Conservation (phyloP, 2,329 filamentous ascomycete species). For the Fusarium ramigenum region DNA sequence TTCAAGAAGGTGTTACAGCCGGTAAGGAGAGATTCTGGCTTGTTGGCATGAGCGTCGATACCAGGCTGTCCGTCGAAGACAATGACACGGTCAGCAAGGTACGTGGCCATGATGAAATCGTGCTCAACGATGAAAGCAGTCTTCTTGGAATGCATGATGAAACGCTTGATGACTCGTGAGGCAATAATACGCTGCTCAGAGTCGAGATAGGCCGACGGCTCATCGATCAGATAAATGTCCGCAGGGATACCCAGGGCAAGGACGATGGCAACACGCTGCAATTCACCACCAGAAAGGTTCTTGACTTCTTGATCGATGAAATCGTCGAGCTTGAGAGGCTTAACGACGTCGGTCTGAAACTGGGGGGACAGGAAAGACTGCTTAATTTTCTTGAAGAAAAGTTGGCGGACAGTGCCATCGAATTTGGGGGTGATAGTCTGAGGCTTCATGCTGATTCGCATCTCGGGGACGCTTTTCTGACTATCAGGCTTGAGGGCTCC, state of each 20-base stretch:
- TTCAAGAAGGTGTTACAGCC: constrained; percentile 97
- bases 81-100: constrained; percentile 90
- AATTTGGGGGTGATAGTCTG: constrained; percentile 99
- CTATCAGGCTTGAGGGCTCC: constrained; percentile 92
- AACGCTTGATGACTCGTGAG: constrained; percentile 97
- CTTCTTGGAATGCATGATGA: constrained; percentile 99
- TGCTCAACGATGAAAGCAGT: constrained; percentile 99
- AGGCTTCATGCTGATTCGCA: constrained; percentile 99
- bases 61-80: constrained; percentile 97
- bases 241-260: constrained; percentile 94
- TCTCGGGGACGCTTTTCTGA: constrained; percentile 80
- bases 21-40: constrained; percentile 89
- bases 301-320: constrained; percentile 99
- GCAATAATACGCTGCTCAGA: constrained; percentile 99
- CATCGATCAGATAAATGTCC: constrained; percentile 98
- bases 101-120: constrained; percentile 96
- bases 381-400: constrained; percentile 99
- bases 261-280: constrained; percentile 98
- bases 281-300: constrained; percentile 98
- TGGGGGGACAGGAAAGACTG: constrained; percentile 94
- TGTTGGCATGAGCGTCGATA: constrained; percentile 86
- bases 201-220: constrained; percentile 96
- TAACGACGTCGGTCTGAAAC: constrained; percentile 99
- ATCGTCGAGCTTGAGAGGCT: constrained; percentile 98
- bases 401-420: constrained; percentile 92